phyloP scores from a whole-genome alignment of 495 filamentous ascomycete genomes.

The Parathielavia appendiculata region DNA sequence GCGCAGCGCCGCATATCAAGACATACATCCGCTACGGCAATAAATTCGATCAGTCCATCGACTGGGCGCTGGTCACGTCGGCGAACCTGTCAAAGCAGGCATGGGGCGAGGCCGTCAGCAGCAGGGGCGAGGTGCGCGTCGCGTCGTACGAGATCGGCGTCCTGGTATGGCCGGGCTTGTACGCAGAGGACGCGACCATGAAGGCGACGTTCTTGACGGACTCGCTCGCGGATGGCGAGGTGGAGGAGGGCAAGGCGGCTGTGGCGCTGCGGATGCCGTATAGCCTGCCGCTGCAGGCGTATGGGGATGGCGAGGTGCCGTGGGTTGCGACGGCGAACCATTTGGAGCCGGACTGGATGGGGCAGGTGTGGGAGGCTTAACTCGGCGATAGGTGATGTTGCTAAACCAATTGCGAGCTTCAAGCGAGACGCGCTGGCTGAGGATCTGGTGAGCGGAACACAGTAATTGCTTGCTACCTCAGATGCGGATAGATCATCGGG shows the following conservation, averaged over 20 bases:
- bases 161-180: constrained; percentile 74
- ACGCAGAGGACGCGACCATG: constrained; percentile 54
- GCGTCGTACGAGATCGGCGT: constrained; percentile 85
- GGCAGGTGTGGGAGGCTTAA: constrained; percentile 34
- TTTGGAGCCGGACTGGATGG: constrained; percentile 63
- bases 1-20: constrained; percentile 89
- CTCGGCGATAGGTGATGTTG: not conserved
- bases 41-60: constrained; percentile 47
- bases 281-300: constrained; percentile 66
- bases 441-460: not conserved
- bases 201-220: constrained; percentile 63
- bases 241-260: constrained; percentile 22
- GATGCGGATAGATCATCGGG: not conserved
- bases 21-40: constrained; percentile 73
- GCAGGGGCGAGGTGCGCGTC: constrained; percentile 57
- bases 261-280: constrained; percentile 81
- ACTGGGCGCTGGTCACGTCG: constrained; percentile 83
- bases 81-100: constrained; percentile 87
- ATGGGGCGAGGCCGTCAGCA: constrained; percentile 64
- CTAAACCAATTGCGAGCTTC: not conserved
- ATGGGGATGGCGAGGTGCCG: constrained; percentile 58
- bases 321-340: constrained; percentile 71
- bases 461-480: constrained; percentile 8
- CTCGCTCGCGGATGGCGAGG: constrained; percentile 31
- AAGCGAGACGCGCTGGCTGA: not conserved